These are phyloP conservation scores for Phytophthora uliginosa DNA, from an alignment of 352 stramenopile species.

Conservation along the genomic window DNA sequence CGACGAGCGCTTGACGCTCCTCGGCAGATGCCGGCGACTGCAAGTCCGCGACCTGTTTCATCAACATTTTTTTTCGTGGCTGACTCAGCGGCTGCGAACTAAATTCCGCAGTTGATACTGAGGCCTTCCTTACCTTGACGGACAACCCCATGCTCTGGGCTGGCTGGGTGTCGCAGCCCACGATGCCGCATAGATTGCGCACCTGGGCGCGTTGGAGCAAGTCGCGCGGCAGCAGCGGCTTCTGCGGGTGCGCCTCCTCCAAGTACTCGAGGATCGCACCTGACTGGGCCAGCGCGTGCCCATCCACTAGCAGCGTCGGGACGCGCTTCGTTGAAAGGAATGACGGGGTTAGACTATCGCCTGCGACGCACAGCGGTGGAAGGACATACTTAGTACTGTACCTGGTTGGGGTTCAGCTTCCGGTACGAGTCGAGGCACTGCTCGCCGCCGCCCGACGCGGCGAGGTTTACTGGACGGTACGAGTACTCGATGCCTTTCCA, in stretches of 20 bases:
- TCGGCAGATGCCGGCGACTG: slow-evolving; percentile 56
- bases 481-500: slow-evolving; percentile 90
- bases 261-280: slow-evolving; percentile 95
- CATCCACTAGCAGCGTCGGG: slow-evolving; percentile 87
- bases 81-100: slow-evolving; percentile 12
- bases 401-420: slow-evolving; percentile 80
- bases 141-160: slow-evolving; percentile 91
- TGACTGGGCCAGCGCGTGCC: slow-evolving; percentile 82
- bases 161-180: slow-evolving; percentile 93
- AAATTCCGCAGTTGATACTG: slow-evolving; percentile 17
- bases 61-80: slow-evolving; percentile 7
- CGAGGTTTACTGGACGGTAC: slow-evolving; percentile 82
- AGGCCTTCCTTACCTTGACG: slow-evolving; percentile 32
- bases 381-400: slow-evolving; percentile 9
- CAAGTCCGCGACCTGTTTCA: slow-evolving; percentile 38
- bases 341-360: not conserved
- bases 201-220: slow-evolving; percentile 74
- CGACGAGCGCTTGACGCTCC: slow-evolving; percentile 22
- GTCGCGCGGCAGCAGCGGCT: slow-evolving; percentile 80
- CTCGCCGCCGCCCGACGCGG: slow-evolving; percentile 58
- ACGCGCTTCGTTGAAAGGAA: slow-evolving; percentile 48
- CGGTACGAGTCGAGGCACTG: slow-evolving; percentile 62
- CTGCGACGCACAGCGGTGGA: not conserved
- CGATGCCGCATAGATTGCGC: slow-evolving; percentile 88
- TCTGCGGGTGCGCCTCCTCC: slow-evolving; percentile 82